A percentile compares a stretch with the other conserved stretches of the same genome.
These are phyloP conservation scores for Madurella fahalii DNA, from an alignment of 2,329 filamentous ascomycete species.

Conservation along the genomic window DNA sequence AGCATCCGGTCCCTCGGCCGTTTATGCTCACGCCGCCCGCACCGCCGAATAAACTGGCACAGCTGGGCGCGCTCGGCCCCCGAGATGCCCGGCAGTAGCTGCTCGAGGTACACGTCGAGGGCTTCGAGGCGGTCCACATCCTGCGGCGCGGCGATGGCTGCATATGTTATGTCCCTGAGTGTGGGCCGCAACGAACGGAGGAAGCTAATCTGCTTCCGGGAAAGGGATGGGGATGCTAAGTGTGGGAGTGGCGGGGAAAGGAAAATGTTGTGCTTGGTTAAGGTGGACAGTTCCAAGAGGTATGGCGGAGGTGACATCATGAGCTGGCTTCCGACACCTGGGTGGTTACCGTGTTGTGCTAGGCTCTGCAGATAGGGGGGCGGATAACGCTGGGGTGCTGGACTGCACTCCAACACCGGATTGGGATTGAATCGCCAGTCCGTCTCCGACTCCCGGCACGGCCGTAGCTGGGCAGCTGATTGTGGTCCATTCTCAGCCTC, in stretches of 20 bases:
- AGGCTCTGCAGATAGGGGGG: background rate
- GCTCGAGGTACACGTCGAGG: constrained; percentile 47
- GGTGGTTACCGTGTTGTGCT: background rate
- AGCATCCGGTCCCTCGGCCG: constrained; percentile 80
- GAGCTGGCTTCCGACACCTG: background rate
- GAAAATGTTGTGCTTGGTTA: background rate
- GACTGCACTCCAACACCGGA: background rate
- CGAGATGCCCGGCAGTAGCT: constrained; percentile 30
- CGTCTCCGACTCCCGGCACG: background rate
- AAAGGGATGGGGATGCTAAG: background rate
- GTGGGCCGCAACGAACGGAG: constrained; percentile 8
- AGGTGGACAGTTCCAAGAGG: background rate
- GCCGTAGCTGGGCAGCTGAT: background rate
- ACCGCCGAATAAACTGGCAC: constrained; percentile 48
- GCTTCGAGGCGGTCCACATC: constrained; percentile 36
- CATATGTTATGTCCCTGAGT: constrained; percentile 1
- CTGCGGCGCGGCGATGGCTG: background rate
- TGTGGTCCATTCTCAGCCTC: background rate
- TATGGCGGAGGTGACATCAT: background rate
- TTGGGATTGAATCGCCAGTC: background rate
- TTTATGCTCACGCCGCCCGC: constrained; percentile 61
- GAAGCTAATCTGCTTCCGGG: constrained; percentile 4
- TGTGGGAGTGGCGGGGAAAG: background rate
- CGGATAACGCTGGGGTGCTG: background rate
- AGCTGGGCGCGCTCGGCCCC: constrained; percentile 39